These are phyloP conservation scores for Leucogyrophana mollusca DNA, from an alignment of 768 basidiomycete species.

Conservation along the genomic window DNA sequence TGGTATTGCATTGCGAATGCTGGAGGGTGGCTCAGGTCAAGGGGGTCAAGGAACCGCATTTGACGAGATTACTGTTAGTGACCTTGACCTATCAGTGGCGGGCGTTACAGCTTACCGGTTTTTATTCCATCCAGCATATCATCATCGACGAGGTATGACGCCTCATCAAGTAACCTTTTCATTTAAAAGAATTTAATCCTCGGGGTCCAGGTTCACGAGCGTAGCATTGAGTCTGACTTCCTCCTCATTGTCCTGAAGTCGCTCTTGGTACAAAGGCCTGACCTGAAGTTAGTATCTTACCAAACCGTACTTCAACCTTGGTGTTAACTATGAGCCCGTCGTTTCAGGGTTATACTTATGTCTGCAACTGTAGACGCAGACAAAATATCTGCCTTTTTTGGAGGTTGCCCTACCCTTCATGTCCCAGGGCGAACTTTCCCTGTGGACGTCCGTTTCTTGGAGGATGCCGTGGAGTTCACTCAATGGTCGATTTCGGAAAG, in stretches of 20 bases:
- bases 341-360: slow-evolving; percentile 91
- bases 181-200: not conserved
- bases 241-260: slow-evolving; percentile 90
- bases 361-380: slow-evolving; percentile 93
- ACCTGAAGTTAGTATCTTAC: slow-evolving; percentile 71
- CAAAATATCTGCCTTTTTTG: slow-evolving; percentile 87
- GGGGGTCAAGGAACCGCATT: slow-evolving; percentile 77
- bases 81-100: slow-evolving; percentile 3
- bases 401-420: slow-evolving; percentile 77
- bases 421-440: slow-evolving; percentile 96
- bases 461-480: slow-evolving; percentile 86
- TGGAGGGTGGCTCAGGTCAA: slow-evolving; percentile 79
- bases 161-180: slow-evolving; percentile 1
- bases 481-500: slow-evolving; percentile 75
- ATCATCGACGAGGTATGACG: slow-evolving; percentile 84
- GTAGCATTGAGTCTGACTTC: slow-evolving; percentile 97
- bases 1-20: slow-evolving; percentile 94
- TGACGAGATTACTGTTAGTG: slow-evolving; percentile 87
- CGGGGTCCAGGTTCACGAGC: slow-evolving; percentile 76
- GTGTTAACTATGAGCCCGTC: not conserved
- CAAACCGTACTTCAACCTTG: too few relatives aligned
- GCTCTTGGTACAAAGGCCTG: slow-evolving; percentile 67
- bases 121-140: slow-evolving; percentile 60
- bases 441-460: slow-evolving; percentile 80
- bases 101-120: slow-evolving; percentile 4